A percentile compares a stretch with the other conserved stretches of the same genome.
Conservation (phyloP, 2,329 filamentous ascomycete species). For the Leptographium lundbergii region DNA sequence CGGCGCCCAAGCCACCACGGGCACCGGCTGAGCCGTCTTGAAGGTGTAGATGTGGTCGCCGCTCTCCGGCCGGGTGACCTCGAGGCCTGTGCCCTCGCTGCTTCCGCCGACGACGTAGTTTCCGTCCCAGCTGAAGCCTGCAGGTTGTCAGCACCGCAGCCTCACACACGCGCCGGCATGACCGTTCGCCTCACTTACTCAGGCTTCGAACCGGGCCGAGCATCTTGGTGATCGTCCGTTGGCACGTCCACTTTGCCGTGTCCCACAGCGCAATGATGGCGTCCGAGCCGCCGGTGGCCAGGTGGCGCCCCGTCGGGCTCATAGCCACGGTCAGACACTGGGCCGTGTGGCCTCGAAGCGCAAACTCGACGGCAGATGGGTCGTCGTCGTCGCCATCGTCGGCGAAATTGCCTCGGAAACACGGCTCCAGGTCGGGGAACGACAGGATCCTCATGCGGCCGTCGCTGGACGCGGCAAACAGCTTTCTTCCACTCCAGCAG, state of each 20-base stretch:
- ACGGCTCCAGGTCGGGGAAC: conserved; percentile 50
- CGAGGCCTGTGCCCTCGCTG: conserved; percentile 56
- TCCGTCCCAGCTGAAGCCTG: conserved; percentile 67
- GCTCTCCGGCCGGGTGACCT: conserved; percentile 60
- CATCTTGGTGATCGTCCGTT: conserved; percentile 57
- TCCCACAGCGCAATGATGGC: conserved; percentile 69
- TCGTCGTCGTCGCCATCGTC: not conserved
- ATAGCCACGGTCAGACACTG: conserved; percentile 56
- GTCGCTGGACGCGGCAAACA: conserved; percentile 59
- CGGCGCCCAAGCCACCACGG: conserved; percentile 65
- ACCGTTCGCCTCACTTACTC: conserved; percentile 34
- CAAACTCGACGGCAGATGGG: conserved; percentile 33
- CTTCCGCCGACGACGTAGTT: conserved; percentile 62
- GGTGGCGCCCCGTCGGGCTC: conserved; percentile 56
- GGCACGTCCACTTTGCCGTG: conserved; percentile 64
- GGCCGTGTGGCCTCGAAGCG: conserved; percentile 59
- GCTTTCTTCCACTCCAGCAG: conserved; percentile 57
- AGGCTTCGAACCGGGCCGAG: conserved; percentile 57
- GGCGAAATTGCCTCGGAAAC: conserved; percentile 34
- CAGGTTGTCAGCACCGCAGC: not conserved
- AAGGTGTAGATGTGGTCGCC: conserved; percentile 61
- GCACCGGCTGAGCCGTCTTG: conserved; percentile 52
- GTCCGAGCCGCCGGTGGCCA: conserved; percentile 66
- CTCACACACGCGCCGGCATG: not conserved
- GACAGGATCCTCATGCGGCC: conserved; percentile 59